These are phyloP conservation scores for Pleurotus djamor DNA, from an alignment of 768 basidiomycete genomes.

Conservation along the genomic window DNA sequence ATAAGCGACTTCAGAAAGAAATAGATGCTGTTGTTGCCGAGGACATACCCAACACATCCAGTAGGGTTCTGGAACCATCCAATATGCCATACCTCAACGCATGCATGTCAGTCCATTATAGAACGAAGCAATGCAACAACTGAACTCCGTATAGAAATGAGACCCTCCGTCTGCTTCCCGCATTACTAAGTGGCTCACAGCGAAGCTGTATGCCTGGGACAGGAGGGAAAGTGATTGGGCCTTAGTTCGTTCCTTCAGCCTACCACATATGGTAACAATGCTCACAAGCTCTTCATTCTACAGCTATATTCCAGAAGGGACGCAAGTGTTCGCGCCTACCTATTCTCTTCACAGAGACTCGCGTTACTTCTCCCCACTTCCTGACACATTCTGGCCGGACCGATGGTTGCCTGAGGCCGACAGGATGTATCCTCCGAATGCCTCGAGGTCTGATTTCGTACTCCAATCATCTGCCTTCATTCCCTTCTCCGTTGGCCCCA, in stretches of 20 bases:
- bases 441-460: constrained; percentile 19
- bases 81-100: constrained; percentile 33
- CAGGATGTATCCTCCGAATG: constrained; percentile 19
- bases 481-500: constrained; percentile 40
- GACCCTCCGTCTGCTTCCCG: constrained; percentile 44
- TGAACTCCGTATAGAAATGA: constrained; percentile 38
- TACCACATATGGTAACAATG: background rate
- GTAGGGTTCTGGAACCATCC: constrained; percentile 17
- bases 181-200: constrained; percentile 46
- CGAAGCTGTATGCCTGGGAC: constrained; percentile 32
- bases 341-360: constrained; percentile 45
- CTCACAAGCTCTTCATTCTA: background rate
- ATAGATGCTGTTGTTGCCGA: constrained; percentile 22
- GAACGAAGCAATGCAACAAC: background rate
- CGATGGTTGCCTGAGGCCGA: constrained; percentile 27
- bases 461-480: constrained; percentile 33
- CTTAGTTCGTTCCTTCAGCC: constrained; percentile 26
- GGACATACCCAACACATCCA: constrained; percentile 18
- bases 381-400: constrained; percentile 41
- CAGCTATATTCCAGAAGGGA: constrained; percentile 44
- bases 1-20: constrained; percentile 29
- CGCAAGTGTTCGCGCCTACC: constrained; percentile 36
- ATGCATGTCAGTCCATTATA: constrained; percentile 24
- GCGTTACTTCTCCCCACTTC: constrained; percentile 42
- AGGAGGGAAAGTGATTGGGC: constrained; percentile 35